phyloP scores from a whole-genome alignment of 2,329 filamentous ascomycete species.

The Lasiodiplodia sp. region DNA sequence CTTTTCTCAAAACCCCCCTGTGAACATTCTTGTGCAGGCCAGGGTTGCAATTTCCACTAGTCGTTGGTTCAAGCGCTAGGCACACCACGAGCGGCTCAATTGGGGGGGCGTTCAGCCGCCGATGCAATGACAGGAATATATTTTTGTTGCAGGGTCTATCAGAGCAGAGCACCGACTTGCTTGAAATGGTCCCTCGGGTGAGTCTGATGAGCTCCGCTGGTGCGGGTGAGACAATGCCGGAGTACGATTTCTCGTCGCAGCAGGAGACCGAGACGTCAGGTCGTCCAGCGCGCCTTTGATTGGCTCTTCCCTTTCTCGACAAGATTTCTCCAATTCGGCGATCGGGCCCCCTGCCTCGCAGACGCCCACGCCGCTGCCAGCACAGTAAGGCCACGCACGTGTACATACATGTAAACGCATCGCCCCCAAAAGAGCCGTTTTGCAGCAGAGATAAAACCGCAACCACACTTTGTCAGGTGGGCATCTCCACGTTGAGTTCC shows the following conservation, averaged over 20 bases:
- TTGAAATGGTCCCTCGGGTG: slow-evolving; percentile 6
- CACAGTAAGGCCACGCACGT: neutral
- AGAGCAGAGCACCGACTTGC: neutral
- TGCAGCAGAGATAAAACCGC: neutral
- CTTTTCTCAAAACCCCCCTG: neutral
- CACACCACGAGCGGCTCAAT: neutral
- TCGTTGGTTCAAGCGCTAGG: neutral
- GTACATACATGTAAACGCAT: neutral
- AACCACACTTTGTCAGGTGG: slow-evolving; percentile 1
- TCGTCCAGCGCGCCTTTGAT: slow-evolving; percentile 1
- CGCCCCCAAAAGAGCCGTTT: neutral
- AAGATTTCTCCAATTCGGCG: slow-evolving; percentile 13
- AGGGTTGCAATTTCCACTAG: neutral
- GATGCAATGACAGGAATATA: neutral
- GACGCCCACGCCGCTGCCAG: neutral
- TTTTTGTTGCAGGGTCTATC: neutral
- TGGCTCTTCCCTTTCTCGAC: slow-evolving; percentile 13
- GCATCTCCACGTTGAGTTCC: slow-evolving; percentile 16
- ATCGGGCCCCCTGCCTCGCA: slow-evolving; percentile 9
- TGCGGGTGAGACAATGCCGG: slow-evolving; percentile 19
- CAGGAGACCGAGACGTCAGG: neutral
- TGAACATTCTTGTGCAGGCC: neutral
- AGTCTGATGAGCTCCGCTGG: slow-evolving; percentile 21
- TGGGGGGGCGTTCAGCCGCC: neutral
- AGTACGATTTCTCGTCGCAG: neutral